Evolutionary conservation across 139 green algal species (phyloP).

Genomic region (Desmodesmus armatus): DNA sequence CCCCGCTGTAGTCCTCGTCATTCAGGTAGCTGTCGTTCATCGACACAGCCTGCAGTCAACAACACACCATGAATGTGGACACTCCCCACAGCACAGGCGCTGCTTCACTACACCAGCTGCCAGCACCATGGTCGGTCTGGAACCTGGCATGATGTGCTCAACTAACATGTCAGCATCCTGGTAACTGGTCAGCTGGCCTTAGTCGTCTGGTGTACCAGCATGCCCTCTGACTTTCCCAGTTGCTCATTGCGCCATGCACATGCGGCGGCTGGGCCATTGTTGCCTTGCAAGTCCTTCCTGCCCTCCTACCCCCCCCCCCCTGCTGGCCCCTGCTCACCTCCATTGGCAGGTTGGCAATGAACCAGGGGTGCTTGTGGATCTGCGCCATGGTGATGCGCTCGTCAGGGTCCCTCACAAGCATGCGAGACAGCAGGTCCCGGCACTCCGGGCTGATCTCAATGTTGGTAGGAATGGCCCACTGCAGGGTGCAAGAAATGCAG

Average conservation of each 20-base stretch:
- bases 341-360: conserved; percentile 66
- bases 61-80: neutral
- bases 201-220: no score
- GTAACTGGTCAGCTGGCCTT: no score
- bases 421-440: conserved; percentile 65
- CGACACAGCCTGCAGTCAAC: conserved; percentile 36
- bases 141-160: neutral
- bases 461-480: conserved; percentile 40
- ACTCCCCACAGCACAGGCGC: neutral
- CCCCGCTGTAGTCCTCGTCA: conserved; percentile 48
- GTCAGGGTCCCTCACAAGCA: conserved; percentile 64
- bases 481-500: conserved; percentile 11
- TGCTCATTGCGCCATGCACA: no score
- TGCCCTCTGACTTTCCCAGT: no score
- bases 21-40: conserved; percentile 50
- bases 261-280: no score
- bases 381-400: conserved; percentile 66
- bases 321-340: conserved; percentile 42
- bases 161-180: no score
- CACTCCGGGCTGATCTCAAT: conserved; percentile 61
- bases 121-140: no score
- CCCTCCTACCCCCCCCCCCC: no score
- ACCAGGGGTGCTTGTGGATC: conserved; percentile 73
- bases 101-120: neutral
- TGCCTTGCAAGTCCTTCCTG: no score